Evolutionary conservation across 1,139 yeast species (phyloP), one percentile per base, ranked within the genome.

Genomic region (Scheffersomyces lignicola): DNA sequence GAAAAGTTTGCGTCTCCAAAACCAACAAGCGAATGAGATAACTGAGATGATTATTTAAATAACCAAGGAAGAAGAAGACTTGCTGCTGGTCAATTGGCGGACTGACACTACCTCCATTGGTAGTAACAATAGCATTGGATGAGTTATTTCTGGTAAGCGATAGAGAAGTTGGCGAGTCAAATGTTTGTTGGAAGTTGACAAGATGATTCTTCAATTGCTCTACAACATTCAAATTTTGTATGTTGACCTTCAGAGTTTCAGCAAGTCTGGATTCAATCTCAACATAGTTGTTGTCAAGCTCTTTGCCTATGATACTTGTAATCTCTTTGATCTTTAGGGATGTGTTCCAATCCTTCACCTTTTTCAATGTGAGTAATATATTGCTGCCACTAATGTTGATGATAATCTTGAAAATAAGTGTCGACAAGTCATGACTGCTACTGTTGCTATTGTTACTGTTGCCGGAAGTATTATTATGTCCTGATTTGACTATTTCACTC

Each of bases 371-470:
- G 28, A 36, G 37, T 24, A 56, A 12, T 5, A 59, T 48, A 10
- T 45, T 40, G 27, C 45, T 39, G 3, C 62, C 62, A 24, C 49
- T 40, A 10, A 56, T 51, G 24, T 52, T 52, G 12, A 60, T 35
- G 1, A 60, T 58, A 21, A 56, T 45, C 34, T 48, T 57, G 34
- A 60, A 58, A 9, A 60, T 52, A 11, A 59, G 39, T 9, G 43
- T 47, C 1, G 61, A 46, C 11, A 49, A 39, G 33, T 50, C 56
- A 23, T 31, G 29, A 18, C 29, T 30, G 14, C 7, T 26, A 5
- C 27, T 11, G n/a, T n/a, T 18, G 3, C 26, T 16, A 6, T 9
- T 6, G 8, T 43, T 40, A n/a, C 39, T 32, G 7, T 26, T 18
- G 6, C 31, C 38, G 2, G 40, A 46, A 10, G 40, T 42, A 13